Percentiles rank a stretch among this genome's conserved stretches.
phyloP scores from a whole-genome alignment of 768 basidiomycete species.

The Serendipita sp. region DNA sequence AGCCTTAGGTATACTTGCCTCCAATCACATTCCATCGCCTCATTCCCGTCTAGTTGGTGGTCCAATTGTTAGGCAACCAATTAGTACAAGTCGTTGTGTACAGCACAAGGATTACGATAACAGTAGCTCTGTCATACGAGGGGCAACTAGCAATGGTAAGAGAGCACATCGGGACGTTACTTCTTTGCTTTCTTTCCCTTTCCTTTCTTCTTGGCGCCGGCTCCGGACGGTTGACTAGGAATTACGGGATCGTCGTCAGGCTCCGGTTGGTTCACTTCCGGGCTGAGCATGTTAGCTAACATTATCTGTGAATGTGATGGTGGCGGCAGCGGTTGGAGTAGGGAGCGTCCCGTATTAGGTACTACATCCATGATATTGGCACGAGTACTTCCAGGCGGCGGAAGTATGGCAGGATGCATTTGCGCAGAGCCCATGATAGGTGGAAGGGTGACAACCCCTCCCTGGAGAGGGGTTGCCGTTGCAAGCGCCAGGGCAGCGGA shows the following conservation, averaged over 20 bases:
- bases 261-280: neutral
- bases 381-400: neutral
- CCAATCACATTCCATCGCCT: no score
- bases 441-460: neutral
- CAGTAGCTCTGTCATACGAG: no score
- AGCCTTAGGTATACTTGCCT: no score
- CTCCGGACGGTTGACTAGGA: neutral
- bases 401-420: neutral
- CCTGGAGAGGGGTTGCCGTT: neutral
- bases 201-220: neutral
- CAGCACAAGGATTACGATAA: no score
- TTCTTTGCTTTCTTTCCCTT: neutral
- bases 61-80: no score
- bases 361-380: constrained; percentile 4
- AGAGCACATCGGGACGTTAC: no score
- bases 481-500: no score
- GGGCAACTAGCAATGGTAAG: no score
- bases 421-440: neutral
- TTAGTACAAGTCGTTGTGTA: no score
- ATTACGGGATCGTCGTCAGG: neutral
- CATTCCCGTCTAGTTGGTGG: no score
- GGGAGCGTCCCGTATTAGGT: neutral
- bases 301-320: neutral
- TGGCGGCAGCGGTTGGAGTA: neutral
- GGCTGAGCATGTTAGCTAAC: neutral